Base-by-base conservation (phyloP, 441 rosid species). In the Melastoma candidum region DNA sequence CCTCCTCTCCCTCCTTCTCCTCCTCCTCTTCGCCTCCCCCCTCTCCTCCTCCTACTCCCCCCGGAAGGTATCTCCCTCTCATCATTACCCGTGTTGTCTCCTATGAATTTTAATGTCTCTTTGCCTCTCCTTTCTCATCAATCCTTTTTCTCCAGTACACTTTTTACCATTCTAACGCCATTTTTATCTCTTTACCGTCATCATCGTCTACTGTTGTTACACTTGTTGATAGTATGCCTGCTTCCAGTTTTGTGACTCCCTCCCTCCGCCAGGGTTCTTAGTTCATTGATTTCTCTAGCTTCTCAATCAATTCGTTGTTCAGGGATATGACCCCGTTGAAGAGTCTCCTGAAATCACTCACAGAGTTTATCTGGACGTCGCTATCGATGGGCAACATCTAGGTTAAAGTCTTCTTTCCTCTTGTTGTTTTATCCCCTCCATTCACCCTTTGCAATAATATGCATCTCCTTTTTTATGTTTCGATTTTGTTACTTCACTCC, bases 321-420 rank as follows among this genome's bases (percentile, higher is more conserved):
- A 90, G 98, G 82, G 58, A 51, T 86, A 71, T 63, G 90, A 75
- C 60, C 64, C 57, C 71, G 72, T 29, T 2, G 80, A 77, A 43
- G 76, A 72, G 63, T 71, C 65, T 24, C 61, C 78, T 53, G 92
- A 92, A 63, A 78, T 88, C 72, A 88, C 96, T 14, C 81, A 88
- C 65, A 85, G 94, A 70, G 98, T 87, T 12, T 92, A 72, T 74
- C 77, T 92, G 77, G 96, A 92, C 60, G 72, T 92, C 49, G 94
- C 87, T 79, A 92, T 92, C 26, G 98, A 85, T 9, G 92, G 74
- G 57, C 98, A 92, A 56, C 95, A 80, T 14, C 63, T 82, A 71
- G 98, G 96, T 90, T 69, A 6, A 36, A 29, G 1, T 2, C 1
- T 7, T 36, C 8, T 3, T 36, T 6, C 1, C 41, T 36, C 22